A percentile compares a stretch with the other conserved stretches of the same genome.
These are phyloP conservation scores for Syzygium aromaticum DNA, from an alignment of 345 rosid species.

Conservation along the genomic window DNA sequence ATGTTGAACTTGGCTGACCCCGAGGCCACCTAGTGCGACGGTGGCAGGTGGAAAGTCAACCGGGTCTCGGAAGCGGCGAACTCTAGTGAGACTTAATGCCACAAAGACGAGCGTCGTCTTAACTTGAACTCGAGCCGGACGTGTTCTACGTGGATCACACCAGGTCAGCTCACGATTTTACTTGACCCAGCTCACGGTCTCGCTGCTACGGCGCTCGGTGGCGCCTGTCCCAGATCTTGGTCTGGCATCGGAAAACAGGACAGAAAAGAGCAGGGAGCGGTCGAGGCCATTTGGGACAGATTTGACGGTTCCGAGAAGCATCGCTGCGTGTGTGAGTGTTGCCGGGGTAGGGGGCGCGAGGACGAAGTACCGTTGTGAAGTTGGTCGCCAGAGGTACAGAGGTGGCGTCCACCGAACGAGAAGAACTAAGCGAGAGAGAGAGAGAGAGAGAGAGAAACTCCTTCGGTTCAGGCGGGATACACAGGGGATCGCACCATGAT, in stretches of 20 bases:
- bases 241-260: neutral
- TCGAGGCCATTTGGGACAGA: neutral
- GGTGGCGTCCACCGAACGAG: neutral
- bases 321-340: neutral
- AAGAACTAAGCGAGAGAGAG: neutral
- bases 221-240: neutral
- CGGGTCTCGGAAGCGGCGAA: neutral
- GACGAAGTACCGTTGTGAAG: neutral
- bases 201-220: neutral
- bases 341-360: neutral
- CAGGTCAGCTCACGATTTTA: neutral
- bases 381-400: neutral
- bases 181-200: neutral
- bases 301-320: neutral
- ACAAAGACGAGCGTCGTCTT: neutral
- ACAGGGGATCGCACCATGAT: neutral
- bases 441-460: neutral
- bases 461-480: neutral
- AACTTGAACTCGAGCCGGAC: neutral
- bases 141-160: neutral
- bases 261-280: neutral
- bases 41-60: neutral
- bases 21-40: neutral
- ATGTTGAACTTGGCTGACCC: neutral
- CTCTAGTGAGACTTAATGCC: neutral